Conservation (phyloP, 805 yeast genomes). For the Saccharomycopsis capsularis region DNA sequence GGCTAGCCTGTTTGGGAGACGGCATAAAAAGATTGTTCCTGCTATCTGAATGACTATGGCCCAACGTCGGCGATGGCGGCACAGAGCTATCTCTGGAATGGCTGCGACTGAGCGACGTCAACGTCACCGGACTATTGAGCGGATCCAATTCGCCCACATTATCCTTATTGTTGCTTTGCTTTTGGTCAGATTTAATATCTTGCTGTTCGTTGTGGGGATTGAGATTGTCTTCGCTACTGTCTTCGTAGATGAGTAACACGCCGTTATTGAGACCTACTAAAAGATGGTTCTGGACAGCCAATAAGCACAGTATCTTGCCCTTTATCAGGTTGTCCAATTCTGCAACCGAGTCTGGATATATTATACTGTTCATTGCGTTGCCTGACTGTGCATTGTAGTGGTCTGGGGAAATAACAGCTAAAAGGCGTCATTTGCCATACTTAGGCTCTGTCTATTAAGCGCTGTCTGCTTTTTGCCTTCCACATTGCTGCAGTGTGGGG, state of each 20-base stretch:
- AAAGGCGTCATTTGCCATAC: no score
- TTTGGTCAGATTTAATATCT: neutral
- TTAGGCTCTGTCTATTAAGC: neutral
- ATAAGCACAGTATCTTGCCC: constrained; percentile 1
- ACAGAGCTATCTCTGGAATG: neutral
- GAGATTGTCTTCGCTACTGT: neutral
- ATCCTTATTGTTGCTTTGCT: neutral
- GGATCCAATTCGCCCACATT: constrained; percentile 1
- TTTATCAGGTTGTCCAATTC: neutral
- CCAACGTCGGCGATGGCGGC: neutral
- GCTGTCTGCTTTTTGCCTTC: neutral
- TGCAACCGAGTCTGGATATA: constrained; percentile 9
- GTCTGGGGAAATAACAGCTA: neutral
- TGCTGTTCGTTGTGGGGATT: neutral
- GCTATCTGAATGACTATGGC: neutral
- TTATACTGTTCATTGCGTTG: constrained; percentile 5
- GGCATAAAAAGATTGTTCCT: neutral
- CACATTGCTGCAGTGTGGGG: no score
- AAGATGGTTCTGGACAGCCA: constrained; percentile 3
- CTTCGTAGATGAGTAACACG: constrained; percentile 2
- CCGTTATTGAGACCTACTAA: constrained; percentile 12
- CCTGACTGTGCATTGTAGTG: neutral
- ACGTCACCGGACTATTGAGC: constrained; percentile 14
- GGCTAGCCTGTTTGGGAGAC: neutral
- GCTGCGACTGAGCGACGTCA: constrained; percentile 10